These are phyloP conservation scores for Fusarium neocosmosporiellum DNA, from an alignment of 2,329 filamentous ascomycete genomes.

Conservation along the genomic window DNA sequence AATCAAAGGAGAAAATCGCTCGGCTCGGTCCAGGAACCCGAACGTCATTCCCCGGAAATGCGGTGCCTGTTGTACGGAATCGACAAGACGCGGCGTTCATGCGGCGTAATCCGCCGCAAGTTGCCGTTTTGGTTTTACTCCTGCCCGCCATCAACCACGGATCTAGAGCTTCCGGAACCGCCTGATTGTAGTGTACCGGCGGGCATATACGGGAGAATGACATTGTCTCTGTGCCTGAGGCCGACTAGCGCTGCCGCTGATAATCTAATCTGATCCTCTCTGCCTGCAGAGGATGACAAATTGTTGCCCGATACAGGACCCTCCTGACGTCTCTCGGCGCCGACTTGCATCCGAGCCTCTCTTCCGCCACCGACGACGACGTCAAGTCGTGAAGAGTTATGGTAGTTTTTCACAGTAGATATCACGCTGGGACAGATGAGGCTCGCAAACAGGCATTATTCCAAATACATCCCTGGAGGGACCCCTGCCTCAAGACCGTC, in stretches of 20 bases:
- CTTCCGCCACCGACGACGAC: conserved; percentile 1
- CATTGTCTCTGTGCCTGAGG: neutral
- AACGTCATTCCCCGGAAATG: neutral
- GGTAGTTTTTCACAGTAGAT: neutral
- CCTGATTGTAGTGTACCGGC: conserved; percentile 2
- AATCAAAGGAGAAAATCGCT: neutral
- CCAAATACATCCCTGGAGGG: conserved; percentile 23
- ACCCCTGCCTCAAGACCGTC: neutral
- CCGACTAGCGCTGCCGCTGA: neutral
- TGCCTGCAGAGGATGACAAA: conserved; percentile 34
- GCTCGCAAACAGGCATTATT: conserved; percentile 9
- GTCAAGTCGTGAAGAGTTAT: conserved; percentile 2
- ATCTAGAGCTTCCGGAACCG: conserved; percentile 10
- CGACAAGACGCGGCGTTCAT: neutral
- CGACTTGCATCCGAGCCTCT: conserved; percentile 36
- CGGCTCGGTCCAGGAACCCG: conserved; percentile 3
- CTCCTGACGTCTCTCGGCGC: conserved; percentile 23
- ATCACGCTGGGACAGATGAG: conserved; percentile 1
- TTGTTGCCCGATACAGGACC: conserved; percentile 13
- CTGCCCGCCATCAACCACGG: neutral
- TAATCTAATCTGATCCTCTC: conserved; percentile 40
- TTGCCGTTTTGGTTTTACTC: conserved; percentile 10
- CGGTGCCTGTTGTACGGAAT: neutral
- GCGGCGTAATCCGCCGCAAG: neutral
- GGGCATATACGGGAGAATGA: neutral